phyloP scores from a whole-genome alignment of 1,284 basidiomycete species.

The Vanrija pseudolonga region DNA sequence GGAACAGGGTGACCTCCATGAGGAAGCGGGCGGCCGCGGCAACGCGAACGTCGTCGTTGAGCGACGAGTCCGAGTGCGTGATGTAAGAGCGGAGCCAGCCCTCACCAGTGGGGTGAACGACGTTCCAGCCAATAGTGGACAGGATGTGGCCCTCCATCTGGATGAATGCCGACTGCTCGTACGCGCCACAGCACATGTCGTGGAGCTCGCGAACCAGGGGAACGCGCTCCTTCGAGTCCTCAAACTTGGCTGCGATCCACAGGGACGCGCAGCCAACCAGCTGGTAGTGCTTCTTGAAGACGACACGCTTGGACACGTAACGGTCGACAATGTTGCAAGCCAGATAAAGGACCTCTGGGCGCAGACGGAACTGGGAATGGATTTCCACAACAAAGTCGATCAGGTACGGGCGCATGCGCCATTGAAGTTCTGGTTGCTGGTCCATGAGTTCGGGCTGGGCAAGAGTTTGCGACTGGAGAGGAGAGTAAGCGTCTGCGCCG shows the following conservation, averaged over 20 bases:
- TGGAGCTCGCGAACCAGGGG: constrained; percentile 90
- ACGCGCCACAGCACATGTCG: constrained; percentile 90
- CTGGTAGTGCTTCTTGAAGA: constrained; percentile 99
- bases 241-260: constrained; percentile 99
- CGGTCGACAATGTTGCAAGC: constrained; percentile 98
- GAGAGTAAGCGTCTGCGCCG: constrained; percentile 1
- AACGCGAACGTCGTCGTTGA: constrained; percentile 77
- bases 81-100: constrained; percentile 75
- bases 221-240: constrained; percentile 97
- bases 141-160: constrained; percentile 96
- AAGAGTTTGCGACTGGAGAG: constrained; percentile 69
- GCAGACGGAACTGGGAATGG: constrained; percentile 92
- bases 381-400: constrained; percentile 99
- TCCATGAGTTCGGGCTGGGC: constrained; percentile 92
- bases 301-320: constrained; percentile 96
- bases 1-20: constrained; percentile 97
- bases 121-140: constrained; percentile 89
- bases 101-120: constrained; percentile 97
- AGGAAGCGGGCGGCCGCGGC: constrained; percentile 94
- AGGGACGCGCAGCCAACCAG: constrained; percentile 97
- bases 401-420: constrained; percentile 98
- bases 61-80: constrained; percentile 51
- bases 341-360: constrained; percentile 96
- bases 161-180: constrained; percentile 92
- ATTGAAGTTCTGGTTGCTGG: constrained; percentile 93